These are phyloP conservation scores for Senecio squalidus DNA, from an alignment of 140 eudicot genomes.

Conservation along the genomic window DNA sequence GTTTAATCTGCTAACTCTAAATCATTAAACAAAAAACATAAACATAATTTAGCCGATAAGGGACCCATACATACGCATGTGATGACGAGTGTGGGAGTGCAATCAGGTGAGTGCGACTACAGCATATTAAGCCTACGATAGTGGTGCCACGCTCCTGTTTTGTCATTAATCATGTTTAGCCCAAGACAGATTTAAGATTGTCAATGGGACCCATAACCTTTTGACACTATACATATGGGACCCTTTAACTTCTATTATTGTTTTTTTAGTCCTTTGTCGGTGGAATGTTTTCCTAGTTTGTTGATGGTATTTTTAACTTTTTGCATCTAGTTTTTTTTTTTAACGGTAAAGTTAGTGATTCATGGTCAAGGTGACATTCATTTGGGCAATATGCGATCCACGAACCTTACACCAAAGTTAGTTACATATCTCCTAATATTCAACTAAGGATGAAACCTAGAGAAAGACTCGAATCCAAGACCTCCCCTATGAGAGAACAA, in stretches of 20 bases:
- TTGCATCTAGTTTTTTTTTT: no score
- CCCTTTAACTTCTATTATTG: conserved; percentile 1
- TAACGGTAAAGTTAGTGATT: no score
- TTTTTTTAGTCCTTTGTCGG: conserved; percentile 13
- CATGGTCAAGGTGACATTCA: no score
- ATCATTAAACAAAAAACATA: neutral
- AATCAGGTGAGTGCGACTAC: conserved; percentile 31
- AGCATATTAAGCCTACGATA: conserved; percentile 24
- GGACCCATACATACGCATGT: conserved; percentile 30
- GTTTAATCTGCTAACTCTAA: neutral
- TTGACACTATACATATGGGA: conserved; percentile 8
- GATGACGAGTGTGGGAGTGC: conserved; percentile 19
- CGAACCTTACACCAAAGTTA: no score
- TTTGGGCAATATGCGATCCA: no score
- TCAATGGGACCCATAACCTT: conserved; percentile 14
- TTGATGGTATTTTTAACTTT: no score
- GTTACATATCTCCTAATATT: no score
- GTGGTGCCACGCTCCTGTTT: conserved; percentile 19
- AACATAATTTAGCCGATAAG: no score
- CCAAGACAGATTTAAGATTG: conserved; percentile 15
- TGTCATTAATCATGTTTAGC: conserved; percentile 15
- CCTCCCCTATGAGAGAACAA: no score
- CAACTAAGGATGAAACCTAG: no score
- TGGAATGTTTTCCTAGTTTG: neutral
- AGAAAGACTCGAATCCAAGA: no score